Base-by-base conservation (phyloP, 441 rosid species). In the Viola pubescens region DNA sequence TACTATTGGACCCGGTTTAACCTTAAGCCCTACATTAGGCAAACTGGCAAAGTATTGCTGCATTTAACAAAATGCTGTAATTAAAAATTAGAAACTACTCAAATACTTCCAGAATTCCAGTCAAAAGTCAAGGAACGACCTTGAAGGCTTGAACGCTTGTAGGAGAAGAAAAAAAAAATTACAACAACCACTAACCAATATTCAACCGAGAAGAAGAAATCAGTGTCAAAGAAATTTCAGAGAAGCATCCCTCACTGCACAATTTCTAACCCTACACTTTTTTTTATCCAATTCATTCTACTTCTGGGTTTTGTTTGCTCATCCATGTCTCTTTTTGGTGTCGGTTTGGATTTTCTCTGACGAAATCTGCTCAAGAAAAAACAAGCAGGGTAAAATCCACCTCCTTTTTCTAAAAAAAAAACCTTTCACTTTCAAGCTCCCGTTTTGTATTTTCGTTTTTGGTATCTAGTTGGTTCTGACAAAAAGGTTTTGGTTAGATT, bases 201-300 rank as follows among this genome's bases (percentile, higher is more conserved):
- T 52, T 52, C 56, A 52, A 19, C 40, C 1, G 19, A 16, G 0
- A 1, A 9, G 38, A 16, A 8, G 37, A 4, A 14, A 40, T 49
- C 49, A 52, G 40, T n/a, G 41, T 52, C 54, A 46, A 7, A 11
- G 58, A 51, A 59, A 58, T 59, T 63, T 42, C 49, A 8, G n/a
- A 12, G 56, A 56, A 63, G 6, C 37, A 13, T 4, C 48, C 10
- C 16, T 50, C 7, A 3, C 11, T 7, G 6, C 10, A 13, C 54
- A 1, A 13, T 8, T 9, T 50, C 37, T 8, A 12, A 16, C 14
- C 38, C 3, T 50, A 16, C 26, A 12, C 9, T 50, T 10, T 19
- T 13, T 37, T 34, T 52, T 9, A 19, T 9, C 54, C 14, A 50
- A 50, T 4, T 6, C 54, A 0, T 50, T 9, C 1, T 0, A 26